Percentiles rank a stretch among this genome's conserved stretches.
phyloP scores from a whole-genome alignment of 2,329 filamentous ascomycete species.

The Colletotrichum eleusines region DNA sequence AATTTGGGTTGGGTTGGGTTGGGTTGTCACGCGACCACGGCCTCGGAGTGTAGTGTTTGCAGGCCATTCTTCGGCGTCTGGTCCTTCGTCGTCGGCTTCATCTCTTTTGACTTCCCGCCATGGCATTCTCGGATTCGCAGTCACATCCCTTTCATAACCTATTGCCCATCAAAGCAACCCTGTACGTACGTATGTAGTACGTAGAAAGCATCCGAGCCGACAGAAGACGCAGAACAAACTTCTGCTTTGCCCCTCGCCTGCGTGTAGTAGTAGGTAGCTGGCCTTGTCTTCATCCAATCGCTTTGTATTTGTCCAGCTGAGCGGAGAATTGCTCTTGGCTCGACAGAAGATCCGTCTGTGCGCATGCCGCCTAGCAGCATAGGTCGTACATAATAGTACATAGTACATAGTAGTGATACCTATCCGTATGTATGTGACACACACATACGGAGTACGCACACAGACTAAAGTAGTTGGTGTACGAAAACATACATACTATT shows the following conservation, averaged over 20 bases:
- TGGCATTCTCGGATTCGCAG: conserved; percentile 9
- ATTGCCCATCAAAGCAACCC: not conserved
- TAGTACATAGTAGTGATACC: too few species aligned
- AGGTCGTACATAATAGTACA: too few species aligned
- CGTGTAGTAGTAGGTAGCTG: too few species aligned
- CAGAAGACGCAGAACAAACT: not conserved
- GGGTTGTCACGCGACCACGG: not conserved
- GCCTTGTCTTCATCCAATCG: not conserved
- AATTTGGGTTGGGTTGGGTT: too few species aligned
- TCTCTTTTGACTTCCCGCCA: conserved; percentile 6
- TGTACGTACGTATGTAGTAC: not conserved
- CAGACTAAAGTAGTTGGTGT: too few species aligned
- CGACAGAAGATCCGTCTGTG: not conserved
- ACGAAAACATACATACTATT: too few species aligned
- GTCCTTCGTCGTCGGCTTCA: too few species aligned
- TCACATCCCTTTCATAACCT: not conserved
- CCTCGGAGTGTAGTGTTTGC: not conserved
- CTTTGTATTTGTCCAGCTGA: too few species aligned
- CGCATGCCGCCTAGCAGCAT: conserved; percentile 13
- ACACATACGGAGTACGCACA: too few species aligned
- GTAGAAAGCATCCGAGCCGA: not conserved
- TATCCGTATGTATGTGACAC: not conserved
- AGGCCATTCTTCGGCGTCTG: not conserved
- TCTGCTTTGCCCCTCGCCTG: not conserved
- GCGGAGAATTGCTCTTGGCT: conserved; percentile 18